Conservation (phyloP, 2,329 filamentous ascomycete genomes). For the Apiospora marii region DNA sequence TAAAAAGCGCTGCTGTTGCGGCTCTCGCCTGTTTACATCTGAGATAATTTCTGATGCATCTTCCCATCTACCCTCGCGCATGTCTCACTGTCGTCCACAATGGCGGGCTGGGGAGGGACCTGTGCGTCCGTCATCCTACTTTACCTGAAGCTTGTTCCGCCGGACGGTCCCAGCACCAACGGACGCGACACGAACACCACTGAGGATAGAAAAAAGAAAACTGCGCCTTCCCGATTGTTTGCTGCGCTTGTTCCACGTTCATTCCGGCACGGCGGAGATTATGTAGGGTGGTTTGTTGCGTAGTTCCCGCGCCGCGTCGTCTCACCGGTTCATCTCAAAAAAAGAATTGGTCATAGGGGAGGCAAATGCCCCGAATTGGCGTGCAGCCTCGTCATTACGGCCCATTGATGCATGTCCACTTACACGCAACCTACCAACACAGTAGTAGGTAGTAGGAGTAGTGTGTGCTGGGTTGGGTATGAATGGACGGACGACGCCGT, state of each 20-base stretch:
- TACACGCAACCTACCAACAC: neutral
- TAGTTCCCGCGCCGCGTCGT: conserved; percentile 9
- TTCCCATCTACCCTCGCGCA: conserved; percentile 9
- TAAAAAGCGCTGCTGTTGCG: neutral
- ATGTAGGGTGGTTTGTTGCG: conserved; percentile 16
- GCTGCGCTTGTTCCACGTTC: conserved; percentile 14
- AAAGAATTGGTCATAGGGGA: neutral
- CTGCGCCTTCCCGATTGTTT: neutral
- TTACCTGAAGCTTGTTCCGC: neutral
- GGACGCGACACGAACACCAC: neutral
- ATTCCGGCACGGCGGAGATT: conserved; percentile 13
- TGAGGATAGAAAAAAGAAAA: neutral
- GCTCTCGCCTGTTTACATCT: neutral
- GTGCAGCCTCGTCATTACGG: conserved; percentile 11
- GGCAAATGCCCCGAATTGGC: conserved; percentile 7
- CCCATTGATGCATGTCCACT: conserved; percentile 7
- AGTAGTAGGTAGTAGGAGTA: neutral
- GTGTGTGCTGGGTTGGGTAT: conserved; percentile 13
- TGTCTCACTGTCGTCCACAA: neutral
- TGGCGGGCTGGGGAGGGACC: conserved; percentile 7
- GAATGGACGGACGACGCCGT: neutral
- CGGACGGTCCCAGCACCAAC: neutral
- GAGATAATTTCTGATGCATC: neutral
- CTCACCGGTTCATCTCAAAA: conserved; percentile 13
- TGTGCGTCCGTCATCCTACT: neutral